These are phyloP conservation scores for Chalaropsis thielavioides DNA, from an alignment of 2,329 filamentous ascomycete species.

Conservation along the genomic window DNA sequence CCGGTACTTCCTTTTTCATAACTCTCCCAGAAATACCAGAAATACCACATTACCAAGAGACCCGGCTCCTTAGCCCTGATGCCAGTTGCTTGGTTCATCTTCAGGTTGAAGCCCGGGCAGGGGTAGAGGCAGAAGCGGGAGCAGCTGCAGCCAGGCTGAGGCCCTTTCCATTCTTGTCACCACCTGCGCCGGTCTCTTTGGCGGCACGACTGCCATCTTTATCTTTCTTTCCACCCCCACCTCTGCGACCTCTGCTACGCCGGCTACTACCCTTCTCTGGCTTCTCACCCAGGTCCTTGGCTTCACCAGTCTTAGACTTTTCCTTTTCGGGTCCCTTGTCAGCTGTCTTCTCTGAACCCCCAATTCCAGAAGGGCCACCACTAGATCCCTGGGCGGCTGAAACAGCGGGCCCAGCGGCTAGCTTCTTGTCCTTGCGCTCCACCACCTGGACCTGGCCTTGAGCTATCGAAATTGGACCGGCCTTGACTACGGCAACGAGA, in stretches of 20 bases:
- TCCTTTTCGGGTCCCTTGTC: background rate
- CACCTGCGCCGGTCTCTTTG: conserved; percentile 19
- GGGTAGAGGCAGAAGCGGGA: background rate
- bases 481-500: conserved; percentile 64
- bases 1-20: background rate
- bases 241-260: conserved; percentile 19
- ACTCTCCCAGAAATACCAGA: background rate
- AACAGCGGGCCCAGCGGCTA: conserved; percentile 8
- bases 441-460: conserved; percentile 78
- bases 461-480: conserved; percentile 67
- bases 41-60: background rate
- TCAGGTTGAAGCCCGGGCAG: background rate
- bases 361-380: background rate
- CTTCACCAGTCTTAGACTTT: background rate
- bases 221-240: conserved; percentile 18
- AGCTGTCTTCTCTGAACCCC: background rate
- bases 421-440: conserved; percentile 55
- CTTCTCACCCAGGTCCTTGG: conserved; percentile 19
- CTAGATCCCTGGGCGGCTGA: conserved; percentile 16
- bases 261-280: conserved; percentile 22
- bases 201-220: conserved; percentile 9
- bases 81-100: background rate
- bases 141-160: background rate
- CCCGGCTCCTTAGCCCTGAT: background rate
- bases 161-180: conserved; percentile 18